Conservation (phyloP, 2,329 filamentous ascomycete genomes). For the Paraphaeosphaeria minitans region DNA sequence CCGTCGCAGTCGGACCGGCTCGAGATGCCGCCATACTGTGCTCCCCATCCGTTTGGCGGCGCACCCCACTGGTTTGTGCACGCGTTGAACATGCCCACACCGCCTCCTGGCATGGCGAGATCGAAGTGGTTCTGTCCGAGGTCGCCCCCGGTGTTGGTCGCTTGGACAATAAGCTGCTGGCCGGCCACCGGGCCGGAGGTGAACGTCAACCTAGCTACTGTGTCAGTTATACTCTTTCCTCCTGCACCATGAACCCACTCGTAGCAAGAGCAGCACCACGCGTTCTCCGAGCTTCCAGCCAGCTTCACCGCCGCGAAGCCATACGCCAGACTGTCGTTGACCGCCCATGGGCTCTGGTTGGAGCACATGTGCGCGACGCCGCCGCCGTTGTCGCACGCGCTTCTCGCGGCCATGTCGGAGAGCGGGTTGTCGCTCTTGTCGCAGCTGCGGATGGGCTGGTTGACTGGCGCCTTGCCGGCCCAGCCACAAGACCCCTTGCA, state of each 20-base stretch:
- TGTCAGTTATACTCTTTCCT: constrained; percentile 14
- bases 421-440: constrained; percentile 62
- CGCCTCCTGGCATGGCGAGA: constrained; percentile 46
- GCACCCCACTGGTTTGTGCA: constrained; percentile 43
- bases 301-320: constrained; percentile 69
- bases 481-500: constrained; percentile 72
- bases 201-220: constrained; percentile 56
- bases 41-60: constrained; percentile 40
- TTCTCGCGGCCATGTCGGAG: constrained; percentile 54
- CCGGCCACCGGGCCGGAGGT: constrained; percentile 61
- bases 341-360: constrained; percentile 66
- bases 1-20: constrained; percentile 37
- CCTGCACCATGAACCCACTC: constrained; percentile 43
- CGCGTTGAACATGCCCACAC: constrained; percentile 44
- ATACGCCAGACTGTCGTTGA: constrained; percentile 63
- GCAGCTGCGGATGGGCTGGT: constrained; percentile 60
- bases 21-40: constrained; percentile 43
- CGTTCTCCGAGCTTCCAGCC: constrained; percentile 57
- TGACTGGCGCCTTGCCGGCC: constrained; percentile 62
- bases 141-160: constrained; percentile 62
- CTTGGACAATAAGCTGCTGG: constrained; percentile 68
- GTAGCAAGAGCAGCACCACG: constrained; percentile 71
- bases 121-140: constrained; percentile 46
- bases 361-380: constrained; percentile 64
- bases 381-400: constrained; percentile 61